These are phyloP conservation scores for Waltergamsia citrina DNA, from an alignment of 2,329 filamentous ascomycete species.

Conservation along the genomic window DNA sequence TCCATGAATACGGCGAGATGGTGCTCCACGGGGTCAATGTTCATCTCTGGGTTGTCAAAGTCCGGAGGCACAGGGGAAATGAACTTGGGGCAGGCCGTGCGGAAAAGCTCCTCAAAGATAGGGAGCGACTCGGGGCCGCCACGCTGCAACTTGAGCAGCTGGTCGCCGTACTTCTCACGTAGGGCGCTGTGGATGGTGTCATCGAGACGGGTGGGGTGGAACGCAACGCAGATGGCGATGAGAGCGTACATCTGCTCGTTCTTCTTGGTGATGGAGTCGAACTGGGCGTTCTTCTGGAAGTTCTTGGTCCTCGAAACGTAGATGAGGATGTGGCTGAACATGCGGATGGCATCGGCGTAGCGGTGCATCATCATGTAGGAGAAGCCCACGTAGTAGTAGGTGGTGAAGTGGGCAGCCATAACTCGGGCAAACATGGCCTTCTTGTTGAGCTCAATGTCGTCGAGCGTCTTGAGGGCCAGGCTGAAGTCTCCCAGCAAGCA, in stretches of 20 bases:
- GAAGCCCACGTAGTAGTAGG: slow-evolving; percentile 99
- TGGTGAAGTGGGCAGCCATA: slow-evolving; percentile 99
- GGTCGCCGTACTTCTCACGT: slow-evolving; percentile 98
- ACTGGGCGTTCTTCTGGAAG: slow-evolving; percentile 98
- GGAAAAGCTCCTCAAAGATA: slow-evolving; percentile 97
- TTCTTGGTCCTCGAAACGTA: slow-evolving; percentile 99
- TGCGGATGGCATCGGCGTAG: slow-evolving; percentile 97
- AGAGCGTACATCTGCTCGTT: slow-evolving; percentile 99
- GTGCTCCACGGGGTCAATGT: slow-evolving; percentile 95
- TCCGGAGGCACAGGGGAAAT: slow-evolving; percentile 95
- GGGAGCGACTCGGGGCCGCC: slow-evolving; percentile 92
- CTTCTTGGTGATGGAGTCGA: slow-evolving; percentile 99
- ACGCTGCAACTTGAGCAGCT: slow-evolving; percentile 92
- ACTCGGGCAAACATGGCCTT: slow-evolving; percentile 99
- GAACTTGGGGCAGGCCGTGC: slow-evolving; percentile 96
- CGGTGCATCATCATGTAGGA: slow-evolving; percentile 99
- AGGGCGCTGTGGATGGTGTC: slow-evolving; percentile 98
- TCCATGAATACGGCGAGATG: slow-evolving; percentile 98
- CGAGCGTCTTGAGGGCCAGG: slow-evolving; percentile 94
- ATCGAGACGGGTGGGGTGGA: slow-evolving; percentile 93
- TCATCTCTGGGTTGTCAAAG: slow-evolving; percentile 93
- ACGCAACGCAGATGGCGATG: slow-evolving; percentile 96
- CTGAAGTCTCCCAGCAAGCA: slow-evolving; percentile 96
- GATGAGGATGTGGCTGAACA: slow-evolving; percentile 99
- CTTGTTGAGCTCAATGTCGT: slow-evolving; percentile 99